These are phyloP conservation scores for Xerocomus spinulosus DNA, from an alignment of 768 basidiomycete species.

Conservation along the genomic window DNA sequence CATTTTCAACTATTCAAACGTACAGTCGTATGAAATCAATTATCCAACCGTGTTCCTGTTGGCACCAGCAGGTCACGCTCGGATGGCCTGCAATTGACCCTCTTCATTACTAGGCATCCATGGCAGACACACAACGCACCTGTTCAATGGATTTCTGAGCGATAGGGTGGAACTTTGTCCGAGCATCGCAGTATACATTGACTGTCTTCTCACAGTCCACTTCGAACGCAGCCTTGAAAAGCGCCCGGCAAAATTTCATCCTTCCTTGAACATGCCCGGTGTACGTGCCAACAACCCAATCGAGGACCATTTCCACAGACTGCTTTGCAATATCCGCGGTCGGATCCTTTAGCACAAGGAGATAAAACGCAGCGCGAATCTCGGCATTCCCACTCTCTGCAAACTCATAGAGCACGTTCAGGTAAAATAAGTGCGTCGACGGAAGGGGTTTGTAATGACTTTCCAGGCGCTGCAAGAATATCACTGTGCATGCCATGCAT, in stretches of 20 bases:
- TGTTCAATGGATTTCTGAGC: slow-evolving; percentile 47
- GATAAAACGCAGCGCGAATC: slow-evolving; percentile 49
- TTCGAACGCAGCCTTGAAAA: slow-evolving; percentile 37
- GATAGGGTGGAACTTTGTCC: slow-evolving; percentile 46
- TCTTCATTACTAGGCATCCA: too few species aligned
- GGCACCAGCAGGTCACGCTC: too few species aligned
- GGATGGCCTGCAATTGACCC: too few species aligned
- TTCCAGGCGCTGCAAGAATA: slow-evolving; percentile 55
- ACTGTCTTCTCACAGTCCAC: slow-evolving; percentile 35
- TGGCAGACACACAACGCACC: slow-evolving; percentile 29
- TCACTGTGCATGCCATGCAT: slow-evolving; percentile 31
- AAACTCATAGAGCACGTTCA: slow-evolving; percentile 44
- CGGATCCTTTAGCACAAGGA: slow-evolving; percentile 41
- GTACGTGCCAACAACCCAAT: slow-evolving; percentile 44
- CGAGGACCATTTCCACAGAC: slow-evolving; percentile 34
- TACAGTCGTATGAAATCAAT: too few species aligned
- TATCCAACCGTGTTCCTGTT: too few species aligned
- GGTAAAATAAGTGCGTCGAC: slow-evolving; percentile 35
- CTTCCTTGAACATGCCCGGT: slow-evolving; percentile 44
- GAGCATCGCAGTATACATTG: slow-evolving; percentile 32
- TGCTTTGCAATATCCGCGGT: slow-evolving; percentile 28
- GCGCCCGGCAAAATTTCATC: slow-evolving; percentile 53
- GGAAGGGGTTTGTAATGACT: slow-evolving; percentile 40
- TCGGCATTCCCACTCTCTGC: slow-evolving; percentile 45
- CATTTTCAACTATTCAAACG: too few species aligned